These are phyloP conservation scores for Raphanus raphanistrum DNA, from an alignment of 345 rosid genomes.

Conservation along the genomic window DNA sequence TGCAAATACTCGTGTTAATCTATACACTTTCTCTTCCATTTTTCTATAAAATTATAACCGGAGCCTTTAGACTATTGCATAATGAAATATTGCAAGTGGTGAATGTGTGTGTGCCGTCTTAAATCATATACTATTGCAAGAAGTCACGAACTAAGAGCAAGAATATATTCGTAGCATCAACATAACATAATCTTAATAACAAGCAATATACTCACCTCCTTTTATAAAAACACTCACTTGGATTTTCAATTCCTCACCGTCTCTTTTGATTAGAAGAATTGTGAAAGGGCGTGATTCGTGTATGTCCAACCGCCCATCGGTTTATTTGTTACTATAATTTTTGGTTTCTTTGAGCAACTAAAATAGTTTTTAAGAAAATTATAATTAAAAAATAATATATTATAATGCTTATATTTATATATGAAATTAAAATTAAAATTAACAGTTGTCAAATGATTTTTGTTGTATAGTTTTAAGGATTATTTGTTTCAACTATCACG, in stretches of 20 bases:
- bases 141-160: neutral
- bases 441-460: neutral
- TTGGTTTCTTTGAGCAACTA: neutral
- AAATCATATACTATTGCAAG: neutral
- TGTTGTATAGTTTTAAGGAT: neutral
- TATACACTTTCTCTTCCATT: neutral
- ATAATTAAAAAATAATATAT: neutral
- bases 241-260: neutral
- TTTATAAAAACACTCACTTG: neutral
- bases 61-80: neutral
- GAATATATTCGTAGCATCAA: neutral
- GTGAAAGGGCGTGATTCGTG: neutral
- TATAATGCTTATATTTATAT: neutral
- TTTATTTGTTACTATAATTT: neutral
- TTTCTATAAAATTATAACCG: neutral
- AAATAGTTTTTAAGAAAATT: neutral
- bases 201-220: neutral
- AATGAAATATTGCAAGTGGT: neutral
- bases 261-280: neutral
- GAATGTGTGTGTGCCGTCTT: neutral
- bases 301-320: neutral
- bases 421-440: neutral
- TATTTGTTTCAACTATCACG: neutral
- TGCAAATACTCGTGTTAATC: slow-evolving; percentile 6
- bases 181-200: neutral